Evolutionary conservation across 169 alveolate genomes (phyloP).

Genomic region (Plasmodium cynomolgi): DNA sequence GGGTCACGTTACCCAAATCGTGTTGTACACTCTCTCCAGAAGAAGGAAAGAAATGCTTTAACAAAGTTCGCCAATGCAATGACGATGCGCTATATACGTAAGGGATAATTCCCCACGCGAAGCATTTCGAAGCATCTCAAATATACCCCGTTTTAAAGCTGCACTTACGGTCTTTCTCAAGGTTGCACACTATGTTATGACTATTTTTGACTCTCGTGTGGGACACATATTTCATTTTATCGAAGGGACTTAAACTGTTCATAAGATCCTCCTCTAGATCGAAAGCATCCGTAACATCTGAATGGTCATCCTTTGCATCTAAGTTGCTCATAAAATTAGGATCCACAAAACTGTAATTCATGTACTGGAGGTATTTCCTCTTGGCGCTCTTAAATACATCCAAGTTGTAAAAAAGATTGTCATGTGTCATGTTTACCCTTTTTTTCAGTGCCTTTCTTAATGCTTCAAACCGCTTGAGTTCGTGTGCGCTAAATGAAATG

Average conservation of each 20-base stretch:
- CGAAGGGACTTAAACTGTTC: not conserved
- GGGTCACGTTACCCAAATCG: not conserved
- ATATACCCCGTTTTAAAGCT: not conserved
- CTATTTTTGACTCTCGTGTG: not conserved
- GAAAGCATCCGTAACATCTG: not conserved
- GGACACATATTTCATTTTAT: slow-evolving; percentile 12
- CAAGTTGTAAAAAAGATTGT: slow-evolving; percentile 32
- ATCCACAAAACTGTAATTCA: slow-evolving; percentile 18
- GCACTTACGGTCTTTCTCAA: slow-evolving; percentile 17
- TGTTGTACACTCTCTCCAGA: not conserved
- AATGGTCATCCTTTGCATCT: not conserved
- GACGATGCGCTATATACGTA: not conserved
- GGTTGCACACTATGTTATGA: slow-evolving; percentile 1
- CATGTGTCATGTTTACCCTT: slow-evolving; percentile 42
- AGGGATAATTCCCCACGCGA: not conserved
- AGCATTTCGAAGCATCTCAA: not conserved
- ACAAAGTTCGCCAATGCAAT: not conserved
- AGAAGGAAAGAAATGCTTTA: not conserved
- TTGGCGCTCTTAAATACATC: slow-evolving; percentile 40
- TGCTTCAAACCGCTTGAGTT: slow-evolving; percentile 22
- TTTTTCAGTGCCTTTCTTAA: slow-evolving; percentile 29
- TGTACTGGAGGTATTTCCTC: slow-evolving; percentile 42
- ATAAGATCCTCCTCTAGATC: not conserved
- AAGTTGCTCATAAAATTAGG: not conserved
- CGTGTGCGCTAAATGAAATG: slow-evolving; percentile 30